Base-by-base conservation (phyloP, 306 rosid species). In the Cicer pinnatifidum region DNA sequence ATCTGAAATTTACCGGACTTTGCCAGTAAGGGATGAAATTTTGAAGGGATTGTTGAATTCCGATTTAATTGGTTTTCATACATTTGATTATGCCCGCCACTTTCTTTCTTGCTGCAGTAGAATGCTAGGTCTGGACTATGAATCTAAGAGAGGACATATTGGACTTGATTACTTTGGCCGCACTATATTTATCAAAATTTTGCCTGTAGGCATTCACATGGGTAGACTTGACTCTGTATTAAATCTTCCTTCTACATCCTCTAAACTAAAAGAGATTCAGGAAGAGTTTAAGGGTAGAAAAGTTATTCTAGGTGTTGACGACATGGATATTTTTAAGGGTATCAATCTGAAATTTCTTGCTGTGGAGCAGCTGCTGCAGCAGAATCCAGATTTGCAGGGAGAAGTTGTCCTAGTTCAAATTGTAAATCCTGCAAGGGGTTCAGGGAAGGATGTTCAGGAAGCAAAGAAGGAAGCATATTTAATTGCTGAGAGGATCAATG, bases 61-160 rank as follows among this genome's bases (percentile, higher is more conserved):
- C 39, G 98, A 90, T 67, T 81, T 92, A 20, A 85, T 92, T 70
- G 98, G 98, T 60, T 90, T 92, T 71, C 98, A 90, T 76, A 92
- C 94, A 19, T 92, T 90, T 81, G 96, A 92, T 72, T 90, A 92
- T 79, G 96, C 96, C 1, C 94, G 96, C 1, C 96, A 90, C 84
- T 92, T 92, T 82, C 94, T 90, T 69, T 90, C 97, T 16, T 92
- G 97, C 78, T 92, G 97, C 83, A 92, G 97, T 57, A 89, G 97
- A 88, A 92, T 92, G 97, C 82, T 92, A 33, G 97, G 97, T 54
- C 86, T 92, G 71, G 91, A 86, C 81, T 92, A 92, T 79, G 93
- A 92, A 77, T 92, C 96, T 16, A 92, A 92, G 82, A 82, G 97
- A n/a, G 97, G 97, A 23, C 88, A 92, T 80, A 89, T 92, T 58